Conservation (phyloP, 2,329 filamentous ascomycete species). For the Curvularia verruculosa region DNA sequence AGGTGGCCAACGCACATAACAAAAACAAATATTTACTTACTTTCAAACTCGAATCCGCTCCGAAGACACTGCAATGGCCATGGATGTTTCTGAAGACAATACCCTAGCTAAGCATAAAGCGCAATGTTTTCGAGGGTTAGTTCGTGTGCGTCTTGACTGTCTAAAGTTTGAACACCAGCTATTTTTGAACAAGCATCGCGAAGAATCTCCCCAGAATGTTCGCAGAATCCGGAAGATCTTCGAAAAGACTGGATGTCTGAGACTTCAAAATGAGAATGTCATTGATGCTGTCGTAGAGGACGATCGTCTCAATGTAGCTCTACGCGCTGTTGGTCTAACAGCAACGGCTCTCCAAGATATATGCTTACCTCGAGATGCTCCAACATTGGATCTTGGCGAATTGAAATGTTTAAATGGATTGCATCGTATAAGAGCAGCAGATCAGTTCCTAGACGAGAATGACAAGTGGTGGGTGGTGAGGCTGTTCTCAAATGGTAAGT, state of each 20-base stretch:
- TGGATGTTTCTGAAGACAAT: too few relatives aligned
- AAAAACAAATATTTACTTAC: too few relatives aligned
- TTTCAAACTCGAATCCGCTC: too few relatives aligned
- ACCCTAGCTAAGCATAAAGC: too few relatives aligned
- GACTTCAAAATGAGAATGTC: constrained; percentile 26
- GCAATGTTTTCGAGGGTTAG: too few relatives aligned
- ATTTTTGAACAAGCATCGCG: not conserved
- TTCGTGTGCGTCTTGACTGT: too few relatives aligned
- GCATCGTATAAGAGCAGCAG: constrained; percentile 22
- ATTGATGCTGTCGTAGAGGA: constrained; percentile 24
- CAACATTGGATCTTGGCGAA: not conserved
- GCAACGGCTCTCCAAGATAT: not conserved
- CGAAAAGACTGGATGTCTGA: constrained; percentile 9
- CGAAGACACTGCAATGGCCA: too few relatives aligned
- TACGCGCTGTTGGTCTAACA: not conserved
- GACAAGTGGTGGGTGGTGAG: constrained; percentile 30
- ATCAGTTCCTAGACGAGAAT: constrained; percentile 23
- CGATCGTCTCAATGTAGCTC: constrained; percentile 9
- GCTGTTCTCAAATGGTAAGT: constrained; percentile 22
- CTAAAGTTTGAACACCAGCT: not conserved
- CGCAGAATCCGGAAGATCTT: not conserved
- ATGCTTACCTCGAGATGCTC: not conserved
- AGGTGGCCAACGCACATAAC: too few relatives aligned
- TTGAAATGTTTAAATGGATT: constrained; percentile 25
- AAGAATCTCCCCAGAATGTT: not conserved